phyloP scores from a whole-genome alignment of 768 basidiomycete genomes.

The Suillus clintonianus region DNA sequence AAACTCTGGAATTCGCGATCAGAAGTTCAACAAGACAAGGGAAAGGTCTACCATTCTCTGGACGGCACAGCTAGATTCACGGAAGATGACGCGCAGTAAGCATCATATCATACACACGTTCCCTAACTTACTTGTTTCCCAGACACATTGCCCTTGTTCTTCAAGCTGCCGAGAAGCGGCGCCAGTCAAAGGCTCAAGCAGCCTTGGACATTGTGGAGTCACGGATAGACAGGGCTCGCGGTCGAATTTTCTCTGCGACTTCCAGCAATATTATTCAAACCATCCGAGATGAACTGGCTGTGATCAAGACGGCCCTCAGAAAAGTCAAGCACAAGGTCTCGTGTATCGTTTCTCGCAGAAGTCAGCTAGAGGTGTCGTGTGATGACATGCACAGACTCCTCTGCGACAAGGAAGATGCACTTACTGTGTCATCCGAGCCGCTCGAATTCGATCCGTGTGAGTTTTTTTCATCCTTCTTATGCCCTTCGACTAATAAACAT shows the following conservation, averaged over 20 bases:
- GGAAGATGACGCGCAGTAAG: background rate
- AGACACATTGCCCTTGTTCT: background rate
- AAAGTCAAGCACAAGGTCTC: background rate
- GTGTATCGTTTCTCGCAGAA: background rate
- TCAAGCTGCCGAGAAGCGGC: background rate
- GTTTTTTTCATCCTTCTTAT: background rate
- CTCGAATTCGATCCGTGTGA: background rate
- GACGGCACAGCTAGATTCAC: background rate
- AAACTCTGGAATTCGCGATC: background rate
- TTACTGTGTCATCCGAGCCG: background rate
- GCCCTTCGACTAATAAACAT: background rate
- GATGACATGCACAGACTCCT: background rate
- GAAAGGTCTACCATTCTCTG: background rate
- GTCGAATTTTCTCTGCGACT: background rate
- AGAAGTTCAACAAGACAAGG: background rate
- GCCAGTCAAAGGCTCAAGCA: background rate
- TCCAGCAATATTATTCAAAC: background rate
- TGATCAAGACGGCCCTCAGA: background rate
- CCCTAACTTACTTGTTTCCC: background rate
- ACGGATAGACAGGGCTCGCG: background rate
- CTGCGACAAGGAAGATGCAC: background rate
- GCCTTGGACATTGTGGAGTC: background rate
- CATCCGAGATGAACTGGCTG: background rate
- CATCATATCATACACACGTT: background rate
- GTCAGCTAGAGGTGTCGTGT: background rate